phyloP scores from a whole-genome alignment of 1,284 basidiomycete genomes.

The Marasmius oreades region DNA sequence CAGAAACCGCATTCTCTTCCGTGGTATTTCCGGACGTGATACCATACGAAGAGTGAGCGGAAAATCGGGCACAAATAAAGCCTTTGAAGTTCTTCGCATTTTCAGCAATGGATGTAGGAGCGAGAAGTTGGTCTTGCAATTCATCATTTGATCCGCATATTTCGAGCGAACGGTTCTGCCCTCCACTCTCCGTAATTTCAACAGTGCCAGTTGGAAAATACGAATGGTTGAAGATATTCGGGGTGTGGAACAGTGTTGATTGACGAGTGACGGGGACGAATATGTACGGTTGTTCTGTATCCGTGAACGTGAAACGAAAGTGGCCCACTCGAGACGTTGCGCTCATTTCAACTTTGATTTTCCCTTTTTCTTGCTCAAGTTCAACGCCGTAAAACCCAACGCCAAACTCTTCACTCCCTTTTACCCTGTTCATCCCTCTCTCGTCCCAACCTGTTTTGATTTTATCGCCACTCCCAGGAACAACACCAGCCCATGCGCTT shows the following conservation, averaged over 20 bases:
- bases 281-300: slow-evolving; percentile 47
- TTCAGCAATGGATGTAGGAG: slow-evolving; percentile 51
- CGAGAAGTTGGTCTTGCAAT: slow-evolving; percentile 72
- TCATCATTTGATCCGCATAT: slow-evolving; percentile 72
- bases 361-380: slow-evolving; percentile 46
- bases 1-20: slow-evolving; percentile 23
- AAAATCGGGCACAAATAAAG: slow-evolving; percentile 78
- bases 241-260: slow-evolving; percentile 20
- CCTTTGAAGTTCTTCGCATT: slow-evolving; percentile 50
- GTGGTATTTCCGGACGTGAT: slow-evolving; percentile 24
- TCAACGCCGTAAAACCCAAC: slow-evolving; percentile 64
- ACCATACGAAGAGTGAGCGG: slow-evolving; percentile 42
- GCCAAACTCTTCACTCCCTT: slow-evolving; percentile 58
- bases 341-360: slow-evolving; percentile 63
- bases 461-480: slow-evolving; percentile 47
- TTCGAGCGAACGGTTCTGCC: slow-evolving; percentile 37
- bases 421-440: slow-evolving; percentile 56
- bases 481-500: slow-evolving; percentile 62
- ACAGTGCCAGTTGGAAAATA: slow-evolving; percentile 62
- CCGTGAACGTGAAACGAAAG: slow-evolving; percentile 67
- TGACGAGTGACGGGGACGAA: slow-evolving; percentile 70
- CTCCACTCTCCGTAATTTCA: slow-evolving; percentile 32
- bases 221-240: slow-evolving; percentile 45
- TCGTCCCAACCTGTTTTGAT: slow-evolving; percentile 52
- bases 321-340: slow-evolving; percentile 79